phyloP scores from a whole-genome alignment of 1,284 basidiomycete species.

The Trametes hirsuta region DNA sequence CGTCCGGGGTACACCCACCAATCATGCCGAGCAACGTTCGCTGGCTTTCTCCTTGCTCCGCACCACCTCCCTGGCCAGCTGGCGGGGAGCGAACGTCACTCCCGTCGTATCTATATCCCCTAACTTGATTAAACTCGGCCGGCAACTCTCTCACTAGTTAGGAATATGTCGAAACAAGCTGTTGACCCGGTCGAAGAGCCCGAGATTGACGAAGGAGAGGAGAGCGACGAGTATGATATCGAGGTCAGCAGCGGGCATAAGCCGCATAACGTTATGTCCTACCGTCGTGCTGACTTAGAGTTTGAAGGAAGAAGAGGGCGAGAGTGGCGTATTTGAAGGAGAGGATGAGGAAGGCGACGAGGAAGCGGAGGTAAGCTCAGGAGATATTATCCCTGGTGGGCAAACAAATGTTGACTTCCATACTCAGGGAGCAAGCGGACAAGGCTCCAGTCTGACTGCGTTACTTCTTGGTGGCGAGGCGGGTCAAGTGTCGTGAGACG shows the following conservation, averaged over 20 bases:
- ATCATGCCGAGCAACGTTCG: conserved; percentile 29
- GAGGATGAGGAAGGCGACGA: conserved; percentile 30
- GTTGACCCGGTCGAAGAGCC: conserved; percentile 24
- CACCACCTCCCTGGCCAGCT: neutral
- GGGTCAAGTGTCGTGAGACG: neutral
- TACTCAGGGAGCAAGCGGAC: conserved; percentile 14
- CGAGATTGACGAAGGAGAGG: conserved; percentile 28
- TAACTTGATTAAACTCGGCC: neutral
- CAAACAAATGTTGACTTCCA: neutral
- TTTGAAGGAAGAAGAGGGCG: conserved; percentile 25
- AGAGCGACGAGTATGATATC: conserved; percentile 37
- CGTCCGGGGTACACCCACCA: conserved; percentile 15
- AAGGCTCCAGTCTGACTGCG: conserved; percentile 29
- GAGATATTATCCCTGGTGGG: too few species aligned
- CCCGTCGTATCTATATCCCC: neutral
- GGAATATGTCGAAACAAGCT: conserved; percentile 23
- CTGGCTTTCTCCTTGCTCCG: neutral
- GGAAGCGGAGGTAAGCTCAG: conserved; percentile 7
- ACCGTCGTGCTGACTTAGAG: neutral
- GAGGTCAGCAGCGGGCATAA: conserved; percentile 20
- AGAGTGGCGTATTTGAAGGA: conserved; percentile 27
- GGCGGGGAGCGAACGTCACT: neutral
- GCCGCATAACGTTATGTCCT: neutral
- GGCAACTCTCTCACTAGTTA: neutral
- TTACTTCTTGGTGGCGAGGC: conserved; percentile 29